Conservation (phyloP, 108 stramenopile genomes). For the Licmophora abbreviata region DNA sequence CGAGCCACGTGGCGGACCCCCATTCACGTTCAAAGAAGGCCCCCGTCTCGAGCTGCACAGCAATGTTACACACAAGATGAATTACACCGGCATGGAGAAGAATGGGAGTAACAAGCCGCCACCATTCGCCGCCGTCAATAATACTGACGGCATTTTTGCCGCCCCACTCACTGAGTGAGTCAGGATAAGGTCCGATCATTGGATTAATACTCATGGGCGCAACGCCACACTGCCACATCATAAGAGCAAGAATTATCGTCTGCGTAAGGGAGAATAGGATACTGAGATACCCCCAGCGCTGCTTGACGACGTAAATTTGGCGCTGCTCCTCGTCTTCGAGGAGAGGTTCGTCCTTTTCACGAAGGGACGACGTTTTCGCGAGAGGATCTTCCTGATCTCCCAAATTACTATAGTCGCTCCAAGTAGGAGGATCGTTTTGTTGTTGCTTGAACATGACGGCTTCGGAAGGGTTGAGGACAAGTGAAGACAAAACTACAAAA, state of each 20-base stretch:
- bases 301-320: constrained; percentile 51
- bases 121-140: constrained; percentile 68
- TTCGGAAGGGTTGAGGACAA: no score
- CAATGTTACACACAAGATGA: constrained; percentile 64
- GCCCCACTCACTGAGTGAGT: constrained; percentile 77
- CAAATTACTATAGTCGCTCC: no score
- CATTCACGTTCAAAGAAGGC: constrained; percentile 80
- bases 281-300: constrained; percentile 46
- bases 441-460: no score
- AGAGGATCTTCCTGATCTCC: no score
- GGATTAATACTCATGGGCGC: constrained; percentile 73
- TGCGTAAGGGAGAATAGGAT: constrained; percentile 51
- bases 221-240: constrained; percentile 74
- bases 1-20: constrained; percentile 56
- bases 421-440: no score
- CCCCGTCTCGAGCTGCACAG: constrained; percentile 70
- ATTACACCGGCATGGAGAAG: constrained; percentile 78
- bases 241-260: constrained; percentile 34
- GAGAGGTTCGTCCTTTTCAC: no score
- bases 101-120: constrained; percentile 67
- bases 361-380: no score
- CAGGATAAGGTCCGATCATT: constrained; percentile 80
- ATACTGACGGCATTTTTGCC: constrained; percentile 79
- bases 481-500: no score
- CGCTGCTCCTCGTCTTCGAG: constrained; percentile 10